Conservation (phyloP, 495 filamentous ascomycete species). For the Podospora sp. region DNA sequence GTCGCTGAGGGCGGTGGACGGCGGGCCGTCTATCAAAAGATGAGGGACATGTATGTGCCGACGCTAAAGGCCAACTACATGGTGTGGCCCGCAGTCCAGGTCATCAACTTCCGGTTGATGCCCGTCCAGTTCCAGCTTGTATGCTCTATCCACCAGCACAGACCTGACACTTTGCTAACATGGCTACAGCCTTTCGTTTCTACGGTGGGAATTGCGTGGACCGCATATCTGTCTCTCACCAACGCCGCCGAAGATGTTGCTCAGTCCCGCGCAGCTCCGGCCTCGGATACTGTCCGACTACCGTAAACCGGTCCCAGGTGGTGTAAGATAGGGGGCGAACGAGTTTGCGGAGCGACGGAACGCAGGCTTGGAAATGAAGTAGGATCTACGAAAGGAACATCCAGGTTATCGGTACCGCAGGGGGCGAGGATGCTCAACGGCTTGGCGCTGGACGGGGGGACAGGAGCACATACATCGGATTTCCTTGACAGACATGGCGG, state of each 20-base stretch:
- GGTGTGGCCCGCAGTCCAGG: constrained; percentile 94
- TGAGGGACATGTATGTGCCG: constrained; percentile 90
- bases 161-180: not conserved
- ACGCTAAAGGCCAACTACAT: constrained; percentile 95
- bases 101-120: constrained; percentile 94
- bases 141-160: constrained; percentile 43
- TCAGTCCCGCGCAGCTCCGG: constrained; percentile 19
- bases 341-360: not conserved
- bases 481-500: constrained; percentile 1
- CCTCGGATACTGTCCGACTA: constrained; percentile 38
- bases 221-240: constrained; percentile 93
- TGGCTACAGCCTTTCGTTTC: constrained; percentile 87
- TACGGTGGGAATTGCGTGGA: constrained; percentile 97
- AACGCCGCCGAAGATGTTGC: constrained; percentile 76
- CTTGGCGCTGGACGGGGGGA: not conserved
- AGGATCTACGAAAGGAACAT: not conserved
- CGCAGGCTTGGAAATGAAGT: not conserved
- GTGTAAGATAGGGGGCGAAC: not conserved
- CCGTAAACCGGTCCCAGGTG: constrained; percentile 8
- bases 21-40: constrained; percentile 77
- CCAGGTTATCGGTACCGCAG: not conserved
- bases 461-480: not conserved
- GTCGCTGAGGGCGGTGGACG: constrained; percentile 89
- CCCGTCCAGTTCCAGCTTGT: constrained; percentile 97
- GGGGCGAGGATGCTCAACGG: not conserved